Evolutionary conservation across 2,329 filamentous ascomycete genomes (phyloP).

Genomic region (Talaromyces sp.): DNA sequence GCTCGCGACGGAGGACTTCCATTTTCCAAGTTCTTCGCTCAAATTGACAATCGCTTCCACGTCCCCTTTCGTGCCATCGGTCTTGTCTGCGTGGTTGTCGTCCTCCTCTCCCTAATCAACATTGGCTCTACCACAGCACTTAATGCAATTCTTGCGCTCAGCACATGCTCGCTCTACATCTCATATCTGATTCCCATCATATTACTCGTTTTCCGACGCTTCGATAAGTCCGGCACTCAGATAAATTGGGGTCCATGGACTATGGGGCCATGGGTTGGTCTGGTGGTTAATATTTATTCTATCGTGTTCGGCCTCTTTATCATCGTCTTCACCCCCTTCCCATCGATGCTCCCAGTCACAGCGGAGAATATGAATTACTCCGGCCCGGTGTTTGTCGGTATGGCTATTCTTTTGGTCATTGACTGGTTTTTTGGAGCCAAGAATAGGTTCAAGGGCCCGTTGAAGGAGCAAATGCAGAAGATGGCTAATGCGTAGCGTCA

Average conservation of each 20-base stretch:
- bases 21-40: slow-evolving; percentile 21
- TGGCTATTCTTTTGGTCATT: slow-evolving; percentile 19
- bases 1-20: slow-evolving; percentile 49
- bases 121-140: slow-evolving; percentile 41
- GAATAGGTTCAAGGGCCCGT: slow-evolving; percentile 13
- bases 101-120: slow-evolving; percentile 38
- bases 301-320: slow-evolving; percentile 33
- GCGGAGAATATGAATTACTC: slow-evolving; percentile 41
- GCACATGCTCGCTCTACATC: slow-evolving; percentile 36
- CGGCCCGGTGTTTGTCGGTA: slow-evolving; percentile 31
- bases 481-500: neutral
- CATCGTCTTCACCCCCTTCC: slow-evolving; percentile 32
- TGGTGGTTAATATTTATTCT: slow-evolving; percentile 34
- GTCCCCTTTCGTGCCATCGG: slow-evolving; percentile 38
- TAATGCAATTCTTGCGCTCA: slow-evolving; percentile 39
- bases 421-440: slow-evolving; percentile 17
- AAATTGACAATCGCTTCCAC: slow-evolving; percentile 27
- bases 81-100: slow-evolving; percentile 32
- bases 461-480: slow-evolving; percentile 15
- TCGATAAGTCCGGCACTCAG: slow-evolving; percentile 25
- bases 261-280: slow-evolving; percentile 16
- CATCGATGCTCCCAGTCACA: slow-evolving; percentile 29
- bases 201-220: slow-evolving; percentile 33
- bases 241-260: slow-evolving; percentile 28
- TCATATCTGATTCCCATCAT: slow-evolving; percentile 42